A percentile compares a stretch with the other conserved stretches of the same genome.
These are phyloP conservation scores for Pythium guiyangense DNA, from an alignment of 352 stramenopile genomes.

Conservation along the genomic window DNA sequence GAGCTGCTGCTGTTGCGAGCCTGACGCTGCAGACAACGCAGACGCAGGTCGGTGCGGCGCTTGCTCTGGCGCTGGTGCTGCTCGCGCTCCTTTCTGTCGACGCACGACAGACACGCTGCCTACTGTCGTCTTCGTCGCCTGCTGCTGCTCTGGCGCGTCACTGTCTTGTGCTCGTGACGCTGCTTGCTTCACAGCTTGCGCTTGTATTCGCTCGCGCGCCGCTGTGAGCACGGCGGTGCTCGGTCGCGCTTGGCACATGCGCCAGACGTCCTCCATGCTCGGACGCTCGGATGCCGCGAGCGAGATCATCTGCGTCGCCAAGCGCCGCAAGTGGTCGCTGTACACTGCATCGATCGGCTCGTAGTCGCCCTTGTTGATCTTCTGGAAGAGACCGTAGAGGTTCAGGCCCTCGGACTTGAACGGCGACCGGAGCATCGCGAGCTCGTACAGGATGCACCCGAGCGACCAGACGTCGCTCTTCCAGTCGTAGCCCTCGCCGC, in stretches of 20 bases:
- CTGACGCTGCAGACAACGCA: not conserved
- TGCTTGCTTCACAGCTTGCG: not conserved
- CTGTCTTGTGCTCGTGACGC: not conserved
- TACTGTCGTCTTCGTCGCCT: not conserved
- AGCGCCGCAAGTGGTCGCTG: conserved; percentile 44
- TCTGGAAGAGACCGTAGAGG: conserved; percentile 90
- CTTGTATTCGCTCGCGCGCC: conserved; percentile 8
- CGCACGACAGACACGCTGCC: not conserved
- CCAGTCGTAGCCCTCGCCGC: conserved; percentile 92
- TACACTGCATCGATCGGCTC: conserved; percentile 56
- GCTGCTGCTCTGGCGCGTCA: no score
- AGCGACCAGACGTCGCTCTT: conserved; percentile 95
- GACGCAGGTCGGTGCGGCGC: not conserved
- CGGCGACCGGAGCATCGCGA: conserved; percentile 91
- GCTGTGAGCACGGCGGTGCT: conserved; percentile 9
- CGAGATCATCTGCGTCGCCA: conserved; percentile 75
- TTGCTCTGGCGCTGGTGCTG: not conserved
- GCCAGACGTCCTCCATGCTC: conserved; percentile 64
- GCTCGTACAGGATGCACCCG: conserved; percentile 94
- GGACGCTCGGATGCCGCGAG: conserved; percentile 52
- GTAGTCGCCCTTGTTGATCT: conserved; percentile 88
- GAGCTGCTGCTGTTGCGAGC: conserved; percentile 5
- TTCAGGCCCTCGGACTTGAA: conserved; percentile 93
- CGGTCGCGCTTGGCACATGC: conserved; percentile 35
- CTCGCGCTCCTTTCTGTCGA: not conserved